Base-by-base conservation (phyloP, 495 filamentous ascomycete genomes). In the Friedmanniomyces simplex region DNA sequence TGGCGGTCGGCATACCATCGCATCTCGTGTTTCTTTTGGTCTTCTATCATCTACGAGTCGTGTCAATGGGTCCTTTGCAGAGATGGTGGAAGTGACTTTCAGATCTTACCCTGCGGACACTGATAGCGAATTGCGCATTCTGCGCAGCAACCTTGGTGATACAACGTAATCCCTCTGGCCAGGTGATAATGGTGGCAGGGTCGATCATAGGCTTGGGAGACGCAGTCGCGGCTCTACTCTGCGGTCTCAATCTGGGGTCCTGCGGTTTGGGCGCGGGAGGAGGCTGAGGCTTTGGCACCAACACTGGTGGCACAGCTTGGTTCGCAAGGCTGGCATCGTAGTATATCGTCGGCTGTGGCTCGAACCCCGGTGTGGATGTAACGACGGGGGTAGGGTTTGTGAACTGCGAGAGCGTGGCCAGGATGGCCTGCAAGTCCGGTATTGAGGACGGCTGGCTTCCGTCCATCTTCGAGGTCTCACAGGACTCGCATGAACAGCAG, bases 171-270 rank as follows among this genome's bases (percentile, higher is more conserved):
- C 80, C 85, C 14, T 76, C 63, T 18, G 77, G 76, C 82, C 83
- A 89, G 47, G 84, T 79, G 0, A 76, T 83, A 56, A 89, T 85
- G 14, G 71, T 77, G 21, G 79, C 69, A n/a, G 82, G 73, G 63
- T 82, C 77, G 32, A 74, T 62, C 6, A 52, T 50, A 14, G 55
- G 60, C 39, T 43, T 50, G 41, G 59, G 51, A 18, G 54, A 55
- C 0, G 59, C 59, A 50, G 34, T 54, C 25, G 37, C 26, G 10
- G 59, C 25, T 12, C 57, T 43, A 24, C 21, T 55, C 39, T 59
- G 61, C 24, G 61, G 61, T 34, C 46, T 41, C 14, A 64, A 47
- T 20, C 57, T 36, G 2, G 61, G 57, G 20, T 64, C 61, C 1
- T 55, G 34, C 11, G 52, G 10, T 55, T 42, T 57, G 46, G 21